Base-by-base conservation (phyloP, 2,329 filamentous ascomycete genomes). In the Cladophialophora chaetospira region DNA sequence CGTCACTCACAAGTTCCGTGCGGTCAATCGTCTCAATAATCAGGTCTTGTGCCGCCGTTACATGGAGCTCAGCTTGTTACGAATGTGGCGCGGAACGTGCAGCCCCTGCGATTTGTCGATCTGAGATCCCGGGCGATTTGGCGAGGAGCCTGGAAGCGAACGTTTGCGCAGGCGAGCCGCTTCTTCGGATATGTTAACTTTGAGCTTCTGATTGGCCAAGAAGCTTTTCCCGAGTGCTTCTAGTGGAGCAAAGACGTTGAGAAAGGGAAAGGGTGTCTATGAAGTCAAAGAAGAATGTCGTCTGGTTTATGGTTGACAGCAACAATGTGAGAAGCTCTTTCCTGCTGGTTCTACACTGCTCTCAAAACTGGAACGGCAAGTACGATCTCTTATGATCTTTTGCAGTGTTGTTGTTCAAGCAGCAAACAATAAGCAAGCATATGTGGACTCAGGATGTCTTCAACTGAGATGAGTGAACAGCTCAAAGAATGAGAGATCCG, bases 61-160 rank as follows among this genome's bases (percentile, higher is more conserved):
- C 21, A 23, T 35, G 35, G 46, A 38, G 46, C 46, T 38, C 46
- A 38, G 33, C 23, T 11, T 21, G 46, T 49, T 49, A 49, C 46
- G 46, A 49, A 21, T 21, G 46, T 49, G 46, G 46, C 46, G 46
- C 21, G 6, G 35, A 25, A 43, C 23, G 26, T 15, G 46, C 46
- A 17, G 46, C 28, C 31, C 26, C 45, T 31, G 35, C 19, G n/a
- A 35, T 29, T 33, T 23, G 28, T 5, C 45, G 26, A 33, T 33
- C 29, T 48, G 11, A 33, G 46, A 49, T 49, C 46, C 38, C 21
- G 21, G 35, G 29, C 11, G 31, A n/a, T 49, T 38, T n/a, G 21
- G 42, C 28, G 33, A 33, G 21, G 33, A 35, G 15, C 33, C 21
- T 13, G n/a, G 33, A n/a, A 29, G 45, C 45, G 9, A 17, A 10